Conservation (phyloP, 257 asterid species). For the Nicotiana tabacum region DNA sequence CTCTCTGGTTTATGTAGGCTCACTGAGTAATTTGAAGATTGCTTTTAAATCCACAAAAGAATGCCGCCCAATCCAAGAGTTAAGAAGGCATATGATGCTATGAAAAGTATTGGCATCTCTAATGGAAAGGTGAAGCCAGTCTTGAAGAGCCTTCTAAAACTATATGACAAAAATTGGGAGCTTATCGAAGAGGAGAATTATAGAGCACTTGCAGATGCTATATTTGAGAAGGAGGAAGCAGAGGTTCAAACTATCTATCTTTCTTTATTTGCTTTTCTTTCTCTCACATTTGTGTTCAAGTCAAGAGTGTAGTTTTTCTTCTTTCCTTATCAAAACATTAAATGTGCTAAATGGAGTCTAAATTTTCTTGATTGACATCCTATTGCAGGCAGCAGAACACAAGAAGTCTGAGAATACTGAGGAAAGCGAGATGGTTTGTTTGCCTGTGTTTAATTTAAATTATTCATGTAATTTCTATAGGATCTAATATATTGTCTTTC, state of each 20-base stretch:
- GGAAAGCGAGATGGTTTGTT: neutral
- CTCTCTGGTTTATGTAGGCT: neutral
- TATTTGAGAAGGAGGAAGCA: constrained; percentile 20
- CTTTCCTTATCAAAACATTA: neutral
- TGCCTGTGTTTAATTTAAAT: neutral
- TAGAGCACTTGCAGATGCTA: constrained; percentile 23
- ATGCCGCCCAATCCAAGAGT: constrained; percentile 20
- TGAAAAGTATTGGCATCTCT: constrained; percentile 14
- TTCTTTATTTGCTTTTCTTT: neutral
- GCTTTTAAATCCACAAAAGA: neutral
- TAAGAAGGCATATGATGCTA: constrained; percentile 17
- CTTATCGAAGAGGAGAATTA: constrained; percentile 23
- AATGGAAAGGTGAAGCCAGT: constrained; percentile 15
- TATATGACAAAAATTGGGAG: constrained; percentile 23
- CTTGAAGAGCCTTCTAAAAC: constrained; percentile 21
- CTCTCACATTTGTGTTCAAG: neutral
- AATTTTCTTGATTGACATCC: constrained; percentile 5
- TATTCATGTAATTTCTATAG: neutral
- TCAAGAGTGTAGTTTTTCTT: neutral
- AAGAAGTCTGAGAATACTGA: constrained; percentile 13
- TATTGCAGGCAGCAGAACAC: constrained; percentile 6
- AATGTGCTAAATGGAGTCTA: neutral
- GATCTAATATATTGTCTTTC: neutral
- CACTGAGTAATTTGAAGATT: constrained; percentile 3
- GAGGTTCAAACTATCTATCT: constrained; percentile 14